Base-by-base conservation (phyloP, 768 basidiomycete genomes). In the Plicaturopsis crispa region DNA sequence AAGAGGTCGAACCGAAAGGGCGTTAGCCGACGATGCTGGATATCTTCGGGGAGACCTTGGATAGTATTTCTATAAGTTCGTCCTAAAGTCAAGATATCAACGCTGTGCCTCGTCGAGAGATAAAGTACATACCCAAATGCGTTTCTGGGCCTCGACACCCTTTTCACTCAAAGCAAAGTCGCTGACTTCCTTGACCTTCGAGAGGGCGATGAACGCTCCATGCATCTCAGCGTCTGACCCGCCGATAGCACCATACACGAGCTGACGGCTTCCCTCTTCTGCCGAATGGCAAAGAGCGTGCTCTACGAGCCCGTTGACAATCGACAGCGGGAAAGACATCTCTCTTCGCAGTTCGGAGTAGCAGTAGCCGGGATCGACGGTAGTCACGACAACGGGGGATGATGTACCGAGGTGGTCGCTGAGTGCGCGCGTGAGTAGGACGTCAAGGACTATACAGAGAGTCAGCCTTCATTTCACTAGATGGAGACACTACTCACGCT, bases 321-420 rank as follows among this genome's bases (percentile, higher is more conserved):
- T 11, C 6, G 42, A 36, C 20, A 39, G 19, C 17, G 55, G 5
- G 1, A 50, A 53, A n/a, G n/a, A n/a, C 4, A 63, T n/a, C 5
- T 51, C 45, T 18, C 61, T 45, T 0, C 53, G 48, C 1, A 73
- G 48, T 16, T 62, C 56, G 5, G 67, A 68, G 14, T 47, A 36
- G 48, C 67, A 67, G 46, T 56, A 62, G 2, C 69, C 69, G n/a
- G 71, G 71, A 36, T 64, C 61, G 22, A 65, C 54, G 23, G 57
- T 31, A 39, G 59, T 56, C 39, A 63, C 55, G 23, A 65, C 60
- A 14, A 69, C 40, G 0, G 57, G 42, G 2, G 50, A 43, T 5
- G 48, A 31, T 6, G 43, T 31, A 5, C n/a, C n/a, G 16, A 69
- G 49, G 16, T 50, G 54, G 7, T 49, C 55, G 8, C 48, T 52